Evolutionary conservation across 306 rosid species (phyloP).

Genomic region (Dicorynia guianensis): DNA sequence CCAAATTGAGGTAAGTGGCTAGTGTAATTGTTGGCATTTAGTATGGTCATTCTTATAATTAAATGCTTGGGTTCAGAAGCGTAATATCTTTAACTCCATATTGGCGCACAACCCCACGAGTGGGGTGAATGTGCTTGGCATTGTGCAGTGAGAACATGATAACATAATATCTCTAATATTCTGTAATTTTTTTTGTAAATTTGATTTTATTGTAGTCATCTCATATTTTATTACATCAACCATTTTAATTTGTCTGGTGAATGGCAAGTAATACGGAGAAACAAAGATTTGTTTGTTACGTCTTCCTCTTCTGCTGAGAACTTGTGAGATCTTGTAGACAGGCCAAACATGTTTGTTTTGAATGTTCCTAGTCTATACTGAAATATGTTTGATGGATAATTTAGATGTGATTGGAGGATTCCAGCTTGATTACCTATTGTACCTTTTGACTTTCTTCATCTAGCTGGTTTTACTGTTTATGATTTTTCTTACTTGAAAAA

Average conservation of each 20-base stretch:
- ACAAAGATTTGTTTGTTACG: background rate
- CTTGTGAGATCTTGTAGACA: background rate
- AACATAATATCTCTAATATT: background rate
- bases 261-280: background rate
- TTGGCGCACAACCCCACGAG: no score
- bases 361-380: background rate
- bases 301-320: background rate
- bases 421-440: background rate
- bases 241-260: slow-evolving; percentile 3
- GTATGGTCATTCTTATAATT: slow-evolving; percentile 26
- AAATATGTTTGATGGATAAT: background rate
- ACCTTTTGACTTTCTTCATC: background rate
- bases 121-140: background rate
- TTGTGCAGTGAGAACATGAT: background rate
- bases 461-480: background rate
- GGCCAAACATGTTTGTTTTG: background rate
- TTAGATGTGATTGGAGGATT: background rate
- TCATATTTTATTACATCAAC: background rate
- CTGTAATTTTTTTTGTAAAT: no score
- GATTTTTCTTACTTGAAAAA: background rate
- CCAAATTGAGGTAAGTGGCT: slow-evolving; percentile 79
- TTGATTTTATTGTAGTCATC: background rate
- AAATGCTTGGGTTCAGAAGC: background rate
- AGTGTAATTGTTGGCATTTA: slow-evolving; percentile 21
- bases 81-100: background rate